These are phyloP conservation scores for Sequoiadendron giganteum DNA, from an alignment of 75 land plant genomes.

Conservation along the genomic window DNA sequence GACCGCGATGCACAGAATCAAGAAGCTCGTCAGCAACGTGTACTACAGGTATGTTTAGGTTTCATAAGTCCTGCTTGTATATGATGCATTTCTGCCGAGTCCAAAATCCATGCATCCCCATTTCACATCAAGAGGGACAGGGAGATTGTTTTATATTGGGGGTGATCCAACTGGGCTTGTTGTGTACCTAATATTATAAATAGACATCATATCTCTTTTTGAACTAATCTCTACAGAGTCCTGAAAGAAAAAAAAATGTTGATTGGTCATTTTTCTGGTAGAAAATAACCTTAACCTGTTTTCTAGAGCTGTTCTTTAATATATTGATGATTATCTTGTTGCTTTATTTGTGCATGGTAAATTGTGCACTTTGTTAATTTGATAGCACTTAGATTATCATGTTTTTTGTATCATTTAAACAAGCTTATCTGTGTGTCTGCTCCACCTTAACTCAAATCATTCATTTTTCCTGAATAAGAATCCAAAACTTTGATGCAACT, in stretches of 20 bases:
- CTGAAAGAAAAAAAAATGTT: neutral
- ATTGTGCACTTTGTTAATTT: neutral
- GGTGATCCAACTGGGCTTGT: neutral
- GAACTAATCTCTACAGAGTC: neutral
- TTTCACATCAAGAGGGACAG: neutral
- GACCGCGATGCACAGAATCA: constrained; percentile 92
- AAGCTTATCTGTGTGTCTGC: neutral
- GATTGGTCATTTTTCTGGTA: neutral
- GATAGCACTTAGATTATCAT: neutral
- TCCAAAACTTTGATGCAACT: no score
- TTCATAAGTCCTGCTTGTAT: neutral
- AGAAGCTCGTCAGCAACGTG: constrained; percentile 85
- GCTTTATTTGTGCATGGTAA: neutral
- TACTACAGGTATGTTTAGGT: constrained; percentile 68
- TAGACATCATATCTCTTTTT: neutral
- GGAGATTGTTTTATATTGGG: neutral
- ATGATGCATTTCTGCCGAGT: neutral
- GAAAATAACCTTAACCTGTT: neutral
- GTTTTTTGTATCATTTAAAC: neutral
- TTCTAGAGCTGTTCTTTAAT: neutral
- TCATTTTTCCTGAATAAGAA: no score
- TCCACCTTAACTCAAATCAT: neutral
- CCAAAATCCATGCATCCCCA: neutral
- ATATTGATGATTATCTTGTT: neutral
- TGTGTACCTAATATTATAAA: neutral